Base-by-base conservation (phyloP, 371 early-diverging fungal genomes). In the Encephalitozoon cuniculi region DNA sequence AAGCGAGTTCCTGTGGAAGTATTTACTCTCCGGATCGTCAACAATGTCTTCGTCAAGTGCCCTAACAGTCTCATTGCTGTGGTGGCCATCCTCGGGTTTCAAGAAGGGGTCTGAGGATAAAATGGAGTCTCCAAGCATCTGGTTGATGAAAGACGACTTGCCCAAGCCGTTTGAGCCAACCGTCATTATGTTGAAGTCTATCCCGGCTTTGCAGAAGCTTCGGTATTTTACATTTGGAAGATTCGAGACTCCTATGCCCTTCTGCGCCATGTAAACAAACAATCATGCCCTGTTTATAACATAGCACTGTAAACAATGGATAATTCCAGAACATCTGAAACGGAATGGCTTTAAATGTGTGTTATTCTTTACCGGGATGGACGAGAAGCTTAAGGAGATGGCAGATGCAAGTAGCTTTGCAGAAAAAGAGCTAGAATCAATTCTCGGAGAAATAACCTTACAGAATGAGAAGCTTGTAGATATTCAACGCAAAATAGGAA, bases 221-320 rank as follows among this genome's bases (percentile, higher is more conserved):
- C 91, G 91, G 84, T 94, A 94, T 70, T 90, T 87, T 85, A 95
- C 95, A 87, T 96, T 95, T 55, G 97, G 96, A 76, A 97, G 87
- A 87, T 94, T 94, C 83, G 94, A 93, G 77, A 97, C 92, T 74
- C 97, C 97, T 76, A 95, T 80, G 52, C 77, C 77, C 43, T 71
- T 71, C 4, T 28, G 63, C n/a, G 64, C 37, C 76, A 80, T 76
- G 15, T 32, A 67, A 71, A 76, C 74, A 64, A 65, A 46, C 23
- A 73, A 73, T 41, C 40, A 30, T 52, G 7, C 12, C 7, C 28
- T n/a, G 2, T 26, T 55, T 59, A 41, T 53, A 53, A 32, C 28
- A 26, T 44, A 15, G 21, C 59, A n/a, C 15, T 21, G 32, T 66
- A 66, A 66, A 66, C 66, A 66, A 44, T 44, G 11, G 4, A 65